phyloP scores from a whole-genome alignment of 805 yeast species.

The Kurtzmaniella fragi region DNA sequence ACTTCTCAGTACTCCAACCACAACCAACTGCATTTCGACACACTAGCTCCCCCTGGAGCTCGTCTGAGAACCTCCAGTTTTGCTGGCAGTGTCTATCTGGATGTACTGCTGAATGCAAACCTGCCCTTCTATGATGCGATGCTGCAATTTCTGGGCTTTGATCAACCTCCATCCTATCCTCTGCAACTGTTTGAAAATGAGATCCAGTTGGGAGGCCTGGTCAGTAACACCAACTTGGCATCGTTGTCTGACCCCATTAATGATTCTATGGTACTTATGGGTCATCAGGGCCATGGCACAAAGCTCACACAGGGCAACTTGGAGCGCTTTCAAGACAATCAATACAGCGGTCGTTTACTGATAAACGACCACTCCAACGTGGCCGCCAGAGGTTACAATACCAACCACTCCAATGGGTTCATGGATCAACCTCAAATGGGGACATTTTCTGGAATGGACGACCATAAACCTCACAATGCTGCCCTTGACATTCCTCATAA shows the following conservation, averaged over 20 bases:
- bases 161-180: slow-evolving; percentile 9
- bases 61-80: not conserved
- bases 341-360: not conserved
- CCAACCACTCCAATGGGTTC: no score
- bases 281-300: slow-evolving; percentile 1
- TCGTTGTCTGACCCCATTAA: not conserved
- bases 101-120: slow-evolving; percentile 31
- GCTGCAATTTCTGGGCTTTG: slow-evolving; percentile 23
- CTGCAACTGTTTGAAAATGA: slow-evolving; percentile 25
- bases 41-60: not conserved
- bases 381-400: not conserved
- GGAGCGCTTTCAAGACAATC: not conserved
- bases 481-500: no score
- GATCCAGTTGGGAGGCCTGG: slow-evolving; percentile 35
- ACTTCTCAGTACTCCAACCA: slow-evolving; percentile 11
- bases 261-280: not conserved
- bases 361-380: not conserved
- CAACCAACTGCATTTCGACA: slow-evolving; percentile 3
- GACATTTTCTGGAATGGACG: no score
- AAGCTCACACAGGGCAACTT: not conserved
- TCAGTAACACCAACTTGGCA: slow-evolving; percentile 29
- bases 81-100: slow-evolving; percentile 26
- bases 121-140: slow-evolving; percentile 34
- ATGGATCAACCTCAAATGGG: no score
- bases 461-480: no score